Evolutionary conservation across 768 basidiomycete genomes (phyloP).

Genomic region (Auriculariales sp.): DNA sequence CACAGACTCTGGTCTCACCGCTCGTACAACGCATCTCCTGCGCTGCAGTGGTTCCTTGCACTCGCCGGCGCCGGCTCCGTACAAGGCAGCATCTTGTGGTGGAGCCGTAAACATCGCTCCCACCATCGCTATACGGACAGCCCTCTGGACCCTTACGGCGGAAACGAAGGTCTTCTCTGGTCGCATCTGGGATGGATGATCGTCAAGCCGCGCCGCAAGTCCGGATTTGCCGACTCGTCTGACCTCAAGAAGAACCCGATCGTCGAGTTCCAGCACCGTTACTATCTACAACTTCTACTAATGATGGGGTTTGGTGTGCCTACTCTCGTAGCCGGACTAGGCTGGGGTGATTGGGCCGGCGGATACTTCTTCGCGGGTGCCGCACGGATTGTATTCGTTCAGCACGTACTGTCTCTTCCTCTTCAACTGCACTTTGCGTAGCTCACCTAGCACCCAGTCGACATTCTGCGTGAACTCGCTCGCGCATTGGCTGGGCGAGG

Average conservation of each 20-base stretch:
- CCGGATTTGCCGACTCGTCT: slow-evolving; percentile 59
- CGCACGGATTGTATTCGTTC: slow-evolving; percentile 61
- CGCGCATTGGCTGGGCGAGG: slow-evolving; percentile 69
- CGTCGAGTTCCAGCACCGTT: slow-evolving; percentile 41
- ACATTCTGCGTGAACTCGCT: slow-evolving; percentile 85
- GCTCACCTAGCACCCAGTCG: slow-evolving; percentile 29
- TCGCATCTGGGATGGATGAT: slow-evolving; percentile 80
- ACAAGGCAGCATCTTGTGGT: slow-evolving; percentile 80
- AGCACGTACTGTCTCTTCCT: slow-evolving; percentile 49
- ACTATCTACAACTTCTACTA: slow-evolving; percentile 48
- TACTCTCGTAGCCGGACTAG: slow-evolving; percentile 47
- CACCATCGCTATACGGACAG: slow-evolving; percentile 80
- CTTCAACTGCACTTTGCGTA: background rate
- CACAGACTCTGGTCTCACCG: slow-evolving; percentile 81
- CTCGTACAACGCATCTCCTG: slow-evolving; percentile 61
- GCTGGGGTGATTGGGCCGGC: slow-evolving; percentile 66
- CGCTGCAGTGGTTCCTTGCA: slow-evolving; percentile 56
- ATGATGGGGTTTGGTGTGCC: slow-evolving; percentile 64
- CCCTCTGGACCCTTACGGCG: slow-evolving; percentile 73
- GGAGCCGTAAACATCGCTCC: slow-evolving; percentile 71
- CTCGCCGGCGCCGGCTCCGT: slow-evolving; percentile 70
- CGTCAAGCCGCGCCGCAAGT: slow-evolving; percentile 53
- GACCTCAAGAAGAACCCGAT: slow-evolving; percentile 58
- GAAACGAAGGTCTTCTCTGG: slow-evolving; percentile 63
- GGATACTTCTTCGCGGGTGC: slow-evolving; percentile 63